Percentiles rank a stretch among this genome's conserved stretches.
phyloP scores from a whole-genome alignment of 1,284 basidiomycete species.

The Ceratobasidium sp. region DNA sequence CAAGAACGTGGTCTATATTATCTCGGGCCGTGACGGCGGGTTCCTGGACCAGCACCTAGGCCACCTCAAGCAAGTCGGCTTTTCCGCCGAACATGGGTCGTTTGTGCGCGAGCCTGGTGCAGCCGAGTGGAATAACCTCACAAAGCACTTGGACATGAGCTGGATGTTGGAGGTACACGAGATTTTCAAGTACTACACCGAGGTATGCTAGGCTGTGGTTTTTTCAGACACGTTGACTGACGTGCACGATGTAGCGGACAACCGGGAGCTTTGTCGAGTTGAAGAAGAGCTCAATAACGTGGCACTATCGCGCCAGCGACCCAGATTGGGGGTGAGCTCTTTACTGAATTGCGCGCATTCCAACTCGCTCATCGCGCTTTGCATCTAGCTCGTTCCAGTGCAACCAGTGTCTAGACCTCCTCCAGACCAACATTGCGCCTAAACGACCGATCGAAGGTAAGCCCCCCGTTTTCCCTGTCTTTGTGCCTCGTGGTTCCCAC shows the following conservation, averaged over 20 bases:
- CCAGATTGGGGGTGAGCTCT: constrained; percentile 91
- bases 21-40: constrained; percentile 94
- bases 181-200: constrained; percentile 97
- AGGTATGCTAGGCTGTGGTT: constrained; percentile 63
- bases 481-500: not conserved
- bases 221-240: constrained; percentile 9
- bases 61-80: constrained; percentile 84
- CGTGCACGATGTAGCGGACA: constrained; percentile 69
- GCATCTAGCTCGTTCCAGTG: constrained; percentile 85
- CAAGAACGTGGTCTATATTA: constrained; percentile 94
- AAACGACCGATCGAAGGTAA: constrained; percentile 89
- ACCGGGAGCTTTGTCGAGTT: constrained; percentile 96
- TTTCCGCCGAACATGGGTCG: constrained; percentile 96
- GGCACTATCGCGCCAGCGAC: constrained; percentile 95
- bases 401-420: constrained; percentile 94
- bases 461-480: not conserved
- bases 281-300: constrained; percentile 97
- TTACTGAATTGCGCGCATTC: constrained; percentile 30
- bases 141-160: constrained; percentile 92
- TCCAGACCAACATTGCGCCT: constrained; percentile 92
- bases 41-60: constrained; percentile 96
- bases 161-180: constrained; percentile 98
- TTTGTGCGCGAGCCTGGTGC: constrained; percentile 85
- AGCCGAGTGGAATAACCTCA: constrained; percentile 87
- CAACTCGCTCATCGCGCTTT: constrained; percentile 47